Percentiles rank a stretch among this genome's conserved stretches.
These are phyloP conservation scores for Crepidotus variabilis DNA, from an alignment of 768 basidiomycete genomes.

Conservation along the genomic window DNA sequence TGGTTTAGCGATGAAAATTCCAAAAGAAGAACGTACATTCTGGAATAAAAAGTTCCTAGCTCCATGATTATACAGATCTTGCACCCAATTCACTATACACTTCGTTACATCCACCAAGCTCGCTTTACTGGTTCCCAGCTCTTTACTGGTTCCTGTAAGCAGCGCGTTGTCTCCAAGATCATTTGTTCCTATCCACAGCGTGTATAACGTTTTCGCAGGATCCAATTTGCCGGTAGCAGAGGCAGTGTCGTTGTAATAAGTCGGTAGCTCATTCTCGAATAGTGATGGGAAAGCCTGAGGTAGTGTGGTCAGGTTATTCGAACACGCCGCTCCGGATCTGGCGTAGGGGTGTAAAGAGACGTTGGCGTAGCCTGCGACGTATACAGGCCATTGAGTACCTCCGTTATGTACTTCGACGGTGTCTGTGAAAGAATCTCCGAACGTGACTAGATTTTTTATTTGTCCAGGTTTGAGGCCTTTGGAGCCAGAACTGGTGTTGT, in stretches of 20 bases:
- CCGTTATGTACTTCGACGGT: constrained; percentile 36
- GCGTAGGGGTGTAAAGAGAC: constrained; percentile 57
- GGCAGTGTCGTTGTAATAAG: constrained; percentile 49
- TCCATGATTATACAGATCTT: constrained; percentile 49
- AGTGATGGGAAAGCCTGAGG: constrained; percentile 59
- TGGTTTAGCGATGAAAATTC: no score
- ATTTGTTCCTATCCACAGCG: no score
- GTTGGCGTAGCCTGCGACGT: constrained; percentile 51
- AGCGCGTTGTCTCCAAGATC: constrained; percentile 30
- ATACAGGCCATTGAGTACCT: constrained; percentile 58
- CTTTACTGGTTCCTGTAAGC: constrained; percentile 53
- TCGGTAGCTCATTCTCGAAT: constrained; percentile 54
- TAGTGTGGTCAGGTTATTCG: constrained; percentile 54
- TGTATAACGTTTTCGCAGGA: no score
- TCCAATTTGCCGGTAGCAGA: constrained; percentile 32
- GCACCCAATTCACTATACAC: constrained; percentile 64
- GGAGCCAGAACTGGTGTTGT: no score
- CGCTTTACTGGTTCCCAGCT: constrained; percentile 42
- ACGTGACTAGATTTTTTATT: constrained; percentile 66
- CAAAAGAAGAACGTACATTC: constrained; percentile 41
- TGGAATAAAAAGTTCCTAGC: constrained; percentile 69
- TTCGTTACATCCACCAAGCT: constrained; percentile 54
- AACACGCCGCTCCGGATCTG: constrained; percentile 60
- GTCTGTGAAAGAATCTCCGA: constrained; percentile 68
- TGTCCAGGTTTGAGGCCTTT: not conserved